A percentile compares a stretch with the other conserved stretches of the same genome.
Evolutionary conservation across 805 yeast genomes (phyloP).

Genomic region (Saccharomycopsis babjevae): DNA sequence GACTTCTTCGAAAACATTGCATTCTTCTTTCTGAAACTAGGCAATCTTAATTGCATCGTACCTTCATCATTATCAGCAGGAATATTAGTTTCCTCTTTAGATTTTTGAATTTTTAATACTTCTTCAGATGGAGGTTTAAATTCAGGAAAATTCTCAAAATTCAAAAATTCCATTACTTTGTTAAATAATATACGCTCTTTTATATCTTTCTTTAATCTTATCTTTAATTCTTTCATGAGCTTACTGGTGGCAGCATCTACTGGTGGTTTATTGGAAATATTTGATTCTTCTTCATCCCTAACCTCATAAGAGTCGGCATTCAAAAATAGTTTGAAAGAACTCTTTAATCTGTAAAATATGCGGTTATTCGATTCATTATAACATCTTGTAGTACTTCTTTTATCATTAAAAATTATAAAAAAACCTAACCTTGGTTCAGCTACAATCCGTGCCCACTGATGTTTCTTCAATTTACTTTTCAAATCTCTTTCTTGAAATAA

Average conservation of each 20-base stretch:
- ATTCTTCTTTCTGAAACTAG: constrained; percentile 19
- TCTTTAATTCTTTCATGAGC: constrained; percentile 53
- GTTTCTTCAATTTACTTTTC: constrained; percentile 45
- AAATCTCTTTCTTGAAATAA: constrained; percentile 33
- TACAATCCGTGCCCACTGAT: constrained; percentile 57
- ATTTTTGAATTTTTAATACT: not conserved
- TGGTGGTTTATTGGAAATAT: constrained; percentile 23
- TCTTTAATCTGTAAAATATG: constrained; percentile 23
- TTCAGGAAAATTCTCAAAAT: constrained; percentile 49
- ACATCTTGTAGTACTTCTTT: constrained; percentile 49
- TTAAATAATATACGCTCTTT: constrained; percentile 68
- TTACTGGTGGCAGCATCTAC: constrained; percentile 49
- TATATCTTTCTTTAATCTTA: constrained; percentile 57
- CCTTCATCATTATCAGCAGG: constrained; percentile 9
- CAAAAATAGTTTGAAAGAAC: constrained; percentile 8
- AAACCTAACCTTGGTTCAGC: constrained; percentile 53
- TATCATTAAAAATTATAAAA: constrained; percentile 56
- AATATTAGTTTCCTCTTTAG: not conserved
- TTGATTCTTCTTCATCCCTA: constrained; percentile 4
- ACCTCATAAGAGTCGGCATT: constrained; percentile 9
- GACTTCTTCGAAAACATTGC: constrained; percentile 20
- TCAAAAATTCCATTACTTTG: constrained; percentile 47
- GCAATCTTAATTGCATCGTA: constrained; percentile 20
- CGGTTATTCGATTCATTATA: constrained; percentile 52
- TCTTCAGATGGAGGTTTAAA: constrained; percentile 23